Percentiles rank a stretch among this genome's conserved stretches.
These are phyloP conservation scores for Berberis thunbergii DNA, from an alignment of 164 flowering plant genomes.

Conservation along the genomic window DNA sequence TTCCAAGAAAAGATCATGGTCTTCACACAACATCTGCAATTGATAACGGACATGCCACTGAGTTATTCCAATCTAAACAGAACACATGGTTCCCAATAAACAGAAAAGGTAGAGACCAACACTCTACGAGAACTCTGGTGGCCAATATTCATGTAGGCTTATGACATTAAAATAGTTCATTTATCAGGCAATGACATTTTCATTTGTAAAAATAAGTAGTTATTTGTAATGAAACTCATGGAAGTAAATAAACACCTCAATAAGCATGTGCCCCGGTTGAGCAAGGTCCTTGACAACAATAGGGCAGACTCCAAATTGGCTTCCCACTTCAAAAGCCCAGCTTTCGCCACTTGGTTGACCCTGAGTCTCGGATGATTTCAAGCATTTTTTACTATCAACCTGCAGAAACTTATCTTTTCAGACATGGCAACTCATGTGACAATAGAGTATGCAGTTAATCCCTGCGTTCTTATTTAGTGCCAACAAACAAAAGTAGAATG, in stretches of 20 bases:
- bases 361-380: slow-evolving; percentile 20
- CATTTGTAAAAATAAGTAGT: not conserved
- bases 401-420: slow-evolving; percentile 11
- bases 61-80: not conserved
- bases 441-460: no score
- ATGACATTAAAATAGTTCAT: no score
- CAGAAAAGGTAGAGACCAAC: no score
- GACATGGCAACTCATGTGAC: not conserved
- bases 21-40: slow-evolving; percentile 67
- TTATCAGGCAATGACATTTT: not conserved
- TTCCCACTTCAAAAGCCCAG: slow-evolving; percentile 27
- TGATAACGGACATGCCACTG: not conserved
- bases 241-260: slow-evolving; percentile 17
- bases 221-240: not conserved
- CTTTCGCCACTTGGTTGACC: slow-evolving; percentile 28
- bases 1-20: slow-evolving; percentile 57
- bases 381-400: slow-evolving; percentile 18
- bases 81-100: not conserved
- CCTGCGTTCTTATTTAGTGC: no score
- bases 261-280: slow-evolving; percentile 26
- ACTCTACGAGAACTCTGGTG: no score
- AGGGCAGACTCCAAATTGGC: slow-evolving; percentile 13
- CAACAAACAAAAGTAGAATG: no score
- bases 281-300: slow-evolving; percentile 22
- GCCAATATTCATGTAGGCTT: no score